Evolutionary conservation across 768 basidiomycete species (phyloP).

Genomic region (Agrocybe chaxingu): DNA sequence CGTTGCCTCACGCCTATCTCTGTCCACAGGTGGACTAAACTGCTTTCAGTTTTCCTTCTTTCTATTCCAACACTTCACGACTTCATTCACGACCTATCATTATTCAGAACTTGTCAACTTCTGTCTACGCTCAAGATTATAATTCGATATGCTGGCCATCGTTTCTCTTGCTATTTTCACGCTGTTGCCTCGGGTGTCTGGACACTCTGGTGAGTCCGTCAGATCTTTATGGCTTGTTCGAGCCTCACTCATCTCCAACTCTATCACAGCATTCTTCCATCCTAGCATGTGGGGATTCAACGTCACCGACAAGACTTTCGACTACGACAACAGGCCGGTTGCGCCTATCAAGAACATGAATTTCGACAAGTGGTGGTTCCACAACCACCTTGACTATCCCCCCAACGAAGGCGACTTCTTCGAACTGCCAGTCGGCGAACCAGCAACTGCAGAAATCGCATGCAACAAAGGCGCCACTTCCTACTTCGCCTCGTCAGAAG

Average conservation of each 20-base stretch:
- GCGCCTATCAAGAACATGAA: slow-evolving; percentile 39
- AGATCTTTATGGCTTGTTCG: background rate
- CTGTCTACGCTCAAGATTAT: background rate
- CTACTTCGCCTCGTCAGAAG: slow-evolving; percentile 48
- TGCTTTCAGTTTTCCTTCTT: slow-evolving; percentile 6
- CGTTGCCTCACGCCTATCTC: background rate
- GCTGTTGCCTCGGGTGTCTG: slow-evolving; percentile 20
- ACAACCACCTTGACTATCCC: slow-evolving; percentile 54
- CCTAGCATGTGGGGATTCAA: slow-evolving; percentile 69
- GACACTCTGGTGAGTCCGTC: slow-evolving; percentile 24
- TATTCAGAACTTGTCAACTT: background rate
- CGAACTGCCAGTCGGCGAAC: slow-evolving; percentile 55
- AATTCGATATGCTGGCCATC: slow-evolving; percentile 17
- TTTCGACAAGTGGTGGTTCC: slow-evolving; percentile 64
- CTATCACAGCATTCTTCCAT: slow-evolving; percentile 44
- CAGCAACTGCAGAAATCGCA: slow-evolving; percentile 51
- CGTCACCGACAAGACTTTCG: slow-evolving; percentile 49
- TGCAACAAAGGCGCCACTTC: slow-evolving; percentile 62
- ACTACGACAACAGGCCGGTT: slow-evolving; percentile 66
- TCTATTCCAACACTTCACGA: slow-evolving; percentile 6
- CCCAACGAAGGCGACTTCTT: slow-evolving; percentile 57
- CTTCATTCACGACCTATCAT: slow-evolving; percentile 1
- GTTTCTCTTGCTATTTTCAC: slow-evolving; percentile 14
- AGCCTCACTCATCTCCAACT: background rate
- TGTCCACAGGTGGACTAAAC: slow-evolving; percentile 17